Evolutionary conservation across 2,329 filamentous ascomycete genomes (phyloP), one percentile per base, ranked within the genome.

Genomic region (Endoconidiophora laricicola): DNA sequence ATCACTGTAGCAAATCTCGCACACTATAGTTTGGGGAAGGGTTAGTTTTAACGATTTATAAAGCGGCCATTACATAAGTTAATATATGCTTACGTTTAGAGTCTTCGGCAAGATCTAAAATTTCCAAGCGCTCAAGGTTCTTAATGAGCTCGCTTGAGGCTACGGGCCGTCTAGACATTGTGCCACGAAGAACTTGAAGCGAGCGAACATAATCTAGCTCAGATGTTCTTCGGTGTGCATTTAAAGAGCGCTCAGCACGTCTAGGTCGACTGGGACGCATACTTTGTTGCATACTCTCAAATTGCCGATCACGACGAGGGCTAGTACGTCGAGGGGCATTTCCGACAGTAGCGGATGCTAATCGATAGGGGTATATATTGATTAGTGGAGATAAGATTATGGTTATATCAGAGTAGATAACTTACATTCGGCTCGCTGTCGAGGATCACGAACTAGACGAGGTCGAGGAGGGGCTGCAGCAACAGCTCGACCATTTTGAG

Each of bases 1-100:
- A 6, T 78, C 74, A 55, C 78, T 79, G 58, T 80, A 80, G 62
- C 77, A 81, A 52, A 81, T 81, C 18, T 74, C 69, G 58, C 77
- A 81, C 12, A 62, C 76, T 81, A 55, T 1, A 40, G 53, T 24
- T 18, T 20, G 5, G 39, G 51, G 45, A 4, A 5, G 3, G 3
- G 47, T 44, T 38, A 39, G 24, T 16, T 22, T 10, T 24, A 23
- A 22, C 22, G 20, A 24, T 33, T 12, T 12, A 2, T 33, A 14
- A 42, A 2, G 26, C 3, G 20, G 12, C 16, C 39, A 26, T 14
- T 6, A 36, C 18, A 2, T 18, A 10, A 12, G 20, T 38, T 29
- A 9, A 33, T 6, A 9, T 23, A 3, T 24, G 50, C 55, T 36
- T 54, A 57, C 54, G 49, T 52, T 38, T 49, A 33, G 54, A 53